Base-by-base conservation (phyloP, 208 protist species). In the Trypanosomatidae sp. region DNA sequence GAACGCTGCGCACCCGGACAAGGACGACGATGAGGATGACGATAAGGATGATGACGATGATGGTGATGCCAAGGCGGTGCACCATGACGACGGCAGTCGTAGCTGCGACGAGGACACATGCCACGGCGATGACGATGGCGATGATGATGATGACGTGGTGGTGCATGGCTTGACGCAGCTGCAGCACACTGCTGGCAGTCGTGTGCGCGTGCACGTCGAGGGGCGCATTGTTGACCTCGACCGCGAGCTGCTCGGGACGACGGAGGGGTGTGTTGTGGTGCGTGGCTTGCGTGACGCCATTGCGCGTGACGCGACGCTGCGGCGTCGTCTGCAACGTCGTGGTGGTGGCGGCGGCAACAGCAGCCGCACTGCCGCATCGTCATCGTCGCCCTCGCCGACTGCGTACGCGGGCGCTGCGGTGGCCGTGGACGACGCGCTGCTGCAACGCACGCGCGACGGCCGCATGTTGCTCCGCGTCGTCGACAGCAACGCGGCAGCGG, bases 221-320 rank as follows among this genome's bases (percentile, higher is more conserved):
- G 75, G 81, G 8, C 71, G 75, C 1, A 43, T 85, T 33, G 57
- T 89, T 15, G 60, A 80, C 43, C 40, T 55, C 19, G 28, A 49
- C 0, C 8, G 25, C 0, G 64, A 57, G n/a, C 49, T 80, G 21
- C 48, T 90, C 13, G 72, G 72, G 40, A 84, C 81, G 10, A 82
- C 76, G 26, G 72, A 90, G 40, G 81, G 81, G 6, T 61, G 60
- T 25, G 71, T 90, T 11, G 39, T 30, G 7, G 66, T 86, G 19
- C 19, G 19, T 2, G 30, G 30, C 8, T n/a, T 35, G n/a, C 30
- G n/a, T n/a, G 30, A 35, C 11, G 11, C n/a, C 11, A n/a, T 35
- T 35, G 30, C 30, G 30, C n/a, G 11, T 15, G 11, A n/a, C n/a
- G n/a, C 11, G 11, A 15, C 30, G n/a, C 30, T 35, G 30, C 30